These are phyloP conservation scores for Discostella pseudostelligera DNA, from an alignment of 108 stramenopile species.

Conservation along the genomic window DNA sequence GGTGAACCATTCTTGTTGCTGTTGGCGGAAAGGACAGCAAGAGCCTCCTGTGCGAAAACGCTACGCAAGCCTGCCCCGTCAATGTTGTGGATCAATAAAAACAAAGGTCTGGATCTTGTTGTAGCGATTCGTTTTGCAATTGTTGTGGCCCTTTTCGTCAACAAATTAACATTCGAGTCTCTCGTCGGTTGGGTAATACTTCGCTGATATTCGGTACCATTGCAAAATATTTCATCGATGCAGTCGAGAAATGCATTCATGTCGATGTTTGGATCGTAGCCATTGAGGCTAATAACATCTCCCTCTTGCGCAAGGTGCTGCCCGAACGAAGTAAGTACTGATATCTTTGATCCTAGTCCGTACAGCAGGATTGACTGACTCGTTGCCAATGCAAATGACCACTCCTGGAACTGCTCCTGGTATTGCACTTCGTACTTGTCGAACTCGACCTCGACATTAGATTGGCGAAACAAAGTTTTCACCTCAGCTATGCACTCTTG, in stretches of 20 bases:
- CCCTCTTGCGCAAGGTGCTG: conserved; percentile 39
- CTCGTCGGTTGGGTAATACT: conserved; percentile 8
- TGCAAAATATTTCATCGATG: conserved; percentile 48
- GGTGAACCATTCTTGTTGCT: conserved; percentile 46
- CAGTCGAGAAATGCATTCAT: conserved; percentile 51
- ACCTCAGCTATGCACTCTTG: conserved; percentile 22
- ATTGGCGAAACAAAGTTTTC: conserved; percentile 11
- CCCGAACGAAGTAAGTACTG: conserved; percentile 59
- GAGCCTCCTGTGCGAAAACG: conserved; percentile 52
- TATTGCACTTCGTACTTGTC: conserved; percentile 15
- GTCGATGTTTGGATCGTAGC: conserved; percentile 45
- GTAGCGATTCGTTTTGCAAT: conserved; percentile 51
- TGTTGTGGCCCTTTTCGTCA: conserved; percentile 46
- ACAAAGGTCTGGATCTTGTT: conserved; percentile 46
- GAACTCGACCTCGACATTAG: conserved; percentile 9
- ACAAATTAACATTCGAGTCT: conserved; percentile 10
- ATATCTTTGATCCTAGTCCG: conserved; percentile 71
- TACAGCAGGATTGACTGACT: conserved; percentile 74
- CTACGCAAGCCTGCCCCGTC: conserved; percentile 64
- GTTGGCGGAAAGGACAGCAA: conserved; percentile 55
- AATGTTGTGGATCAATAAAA: conserved; percentile 73
- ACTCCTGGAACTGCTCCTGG: conserved; percentile 42
- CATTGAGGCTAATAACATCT: conserved; percentile 45
- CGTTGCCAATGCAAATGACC: conserved; percentile 62
- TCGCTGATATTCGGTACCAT: conserved; percentile 38